A percentile compares a stretch with the other conserved stretches of the same genome.
Conservation (phyloP, 441 rosid genomes). For the Populus hybrid region DNA sequence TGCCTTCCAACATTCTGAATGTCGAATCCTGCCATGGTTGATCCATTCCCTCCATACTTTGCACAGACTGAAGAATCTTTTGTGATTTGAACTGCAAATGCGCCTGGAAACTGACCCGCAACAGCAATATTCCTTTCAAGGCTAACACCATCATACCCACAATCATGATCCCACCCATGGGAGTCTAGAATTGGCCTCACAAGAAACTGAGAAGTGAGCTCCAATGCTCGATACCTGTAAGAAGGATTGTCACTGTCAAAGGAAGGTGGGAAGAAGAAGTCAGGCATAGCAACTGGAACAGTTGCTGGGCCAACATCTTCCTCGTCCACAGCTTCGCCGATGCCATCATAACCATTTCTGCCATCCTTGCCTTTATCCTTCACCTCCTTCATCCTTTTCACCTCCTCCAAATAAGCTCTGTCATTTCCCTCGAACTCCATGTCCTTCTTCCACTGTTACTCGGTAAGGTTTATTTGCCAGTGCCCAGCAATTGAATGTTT, state of each 20-base stretch:
- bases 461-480: too few relatives aligned
- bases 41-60: conserved; percentile 43
- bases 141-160: conserved; percentile 51
- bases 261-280: conserved; percentile 53
- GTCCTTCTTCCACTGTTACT: too few relatives aligned
- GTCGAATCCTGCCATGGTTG: conserved; percentile 59
- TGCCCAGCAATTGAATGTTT: too few relatives aligned
- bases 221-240: conserved; percentile 44
- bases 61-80: conserved; percentile 54
- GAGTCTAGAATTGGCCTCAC: conserved; percentile 52
- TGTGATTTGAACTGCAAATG: conserved; percentile 43
- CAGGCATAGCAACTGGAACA: conserved; percentile 51
- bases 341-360: conserved; percentile 18
- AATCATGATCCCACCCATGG: conserved; percentile 58
- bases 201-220: conserved; percentile 42
- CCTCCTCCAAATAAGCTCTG: conserved; percentile 44
- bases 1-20: conserved; percentile 56
- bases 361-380: conserved; percentile 46
- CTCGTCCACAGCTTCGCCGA: conserved; percentile 28
- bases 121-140: conserved; percentile 42
- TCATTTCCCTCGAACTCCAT: too few relatives aligned
- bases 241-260: too few relatives aligned
- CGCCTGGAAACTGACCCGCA: conserved; percentile 36
- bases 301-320: conserved; percentile 43
- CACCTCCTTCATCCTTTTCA: conserved; percentile 32